Evolutionary conservation across 306 rosid species (phyloP).

Genomic region (Ammopiptanthus mongolicus): DNA sequence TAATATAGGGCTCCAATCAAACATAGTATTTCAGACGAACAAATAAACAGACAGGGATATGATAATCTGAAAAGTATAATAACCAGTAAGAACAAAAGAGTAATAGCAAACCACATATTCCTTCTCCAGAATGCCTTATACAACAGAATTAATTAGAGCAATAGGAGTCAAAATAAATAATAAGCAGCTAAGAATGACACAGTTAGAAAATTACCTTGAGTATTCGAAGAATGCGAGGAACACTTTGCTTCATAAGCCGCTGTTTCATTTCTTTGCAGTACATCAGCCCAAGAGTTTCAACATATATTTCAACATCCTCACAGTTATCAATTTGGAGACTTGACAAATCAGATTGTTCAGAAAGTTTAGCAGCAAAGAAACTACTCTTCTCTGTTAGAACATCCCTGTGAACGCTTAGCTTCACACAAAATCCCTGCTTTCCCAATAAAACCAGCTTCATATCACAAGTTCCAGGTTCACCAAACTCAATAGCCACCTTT

Average conservation of each 20-base stretch:
- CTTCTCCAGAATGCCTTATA: neutral
- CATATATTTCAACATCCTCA: constrained; percentile 85
- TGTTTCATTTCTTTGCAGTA: constrained; percentile 86
- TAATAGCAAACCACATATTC: neutral
- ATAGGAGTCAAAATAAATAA: constrained; percentile 8
- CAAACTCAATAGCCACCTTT: constrained; percentile 94
- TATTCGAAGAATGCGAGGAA: constrained; percentile 70
- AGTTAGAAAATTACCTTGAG: constrained; percentile 57
- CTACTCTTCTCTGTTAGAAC: constrained; percentile 56
- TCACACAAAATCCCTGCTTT: constrained; percentile 90
- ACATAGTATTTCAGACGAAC: neutral
- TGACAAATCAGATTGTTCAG: constrained; percentile 43
- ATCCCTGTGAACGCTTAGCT: constrained; percentile 77
- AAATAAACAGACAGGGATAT: neutral
- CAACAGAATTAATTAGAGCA: neutral
- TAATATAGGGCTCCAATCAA: neutral
- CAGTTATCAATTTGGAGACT: constrained; percentile 71
- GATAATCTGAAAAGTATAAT: neutral
- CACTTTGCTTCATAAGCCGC: constrained; percentile 82
- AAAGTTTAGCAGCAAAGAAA: constrained; percentile 59
- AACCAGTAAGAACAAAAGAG: neutral
- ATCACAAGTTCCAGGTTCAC: constrained; percentile 84
- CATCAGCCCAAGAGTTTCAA: constrained; percentile 90
- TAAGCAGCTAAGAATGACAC: neutral
- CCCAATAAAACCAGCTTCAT: constrained; percentile 67